A percentile compares a stretch with the other conserved stretches of the same genome.
Evolutionary conservation across 2,329 filamentous ascomycete species (phyloP).

Genomic region (Chaetomiaceae sp.): DNA sequence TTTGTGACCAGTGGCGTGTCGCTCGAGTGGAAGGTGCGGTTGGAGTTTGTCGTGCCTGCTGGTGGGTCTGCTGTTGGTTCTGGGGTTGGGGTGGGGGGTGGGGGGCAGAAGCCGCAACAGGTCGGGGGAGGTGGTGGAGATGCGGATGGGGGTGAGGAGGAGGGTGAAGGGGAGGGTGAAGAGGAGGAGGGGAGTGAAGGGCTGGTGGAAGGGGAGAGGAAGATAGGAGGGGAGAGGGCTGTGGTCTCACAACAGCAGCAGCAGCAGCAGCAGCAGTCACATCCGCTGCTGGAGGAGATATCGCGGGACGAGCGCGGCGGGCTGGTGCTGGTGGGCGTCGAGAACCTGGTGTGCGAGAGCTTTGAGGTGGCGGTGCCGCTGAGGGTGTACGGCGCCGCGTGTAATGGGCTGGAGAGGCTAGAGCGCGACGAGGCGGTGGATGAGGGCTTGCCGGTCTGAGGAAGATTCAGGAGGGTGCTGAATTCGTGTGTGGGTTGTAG

Average conservation of each 20-base stretch:
- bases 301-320: conserved; percentile 72
- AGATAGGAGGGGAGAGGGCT: conserved; percentile 16
- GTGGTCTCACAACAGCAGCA: too few relatives aligned
- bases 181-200: conserved; percentile 1
- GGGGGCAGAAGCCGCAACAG: conserved; percentile 18
- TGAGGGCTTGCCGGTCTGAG: conserved; percentile 24
- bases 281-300: conserved; percentile 69
- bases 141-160: conserved; percentile 11
- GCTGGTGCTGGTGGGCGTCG: conserved; percentile 66
- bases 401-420: conserved; percentile 49
- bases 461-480: neutral
- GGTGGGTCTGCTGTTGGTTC: too few relatives aligned
- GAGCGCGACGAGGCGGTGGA: conserved; percentile 49
- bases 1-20: conserved; percentile 86
- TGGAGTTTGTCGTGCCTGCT: conserved; percentile 85
- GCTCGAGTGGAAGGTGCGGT: conserved; percentile 79
- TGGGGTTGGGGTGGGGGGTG: conserved; percentile 27
- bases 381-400: conserved; percentile 65
- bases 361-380: conserved; percentile 86
- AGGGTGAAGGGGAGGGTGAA: neutral
- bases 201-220: conserved; percentile 24
- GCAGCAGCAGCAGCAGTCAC: conserved; percentile 21
- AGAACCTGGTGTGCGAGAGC: conserved; percentile 75
- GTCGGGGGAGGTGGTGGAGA: conserved; percentile 27
- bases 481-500: too few relatives aligned